Conservation (phyloP, 768 basidiomycete species). For the Suillus placidus region DNA sequence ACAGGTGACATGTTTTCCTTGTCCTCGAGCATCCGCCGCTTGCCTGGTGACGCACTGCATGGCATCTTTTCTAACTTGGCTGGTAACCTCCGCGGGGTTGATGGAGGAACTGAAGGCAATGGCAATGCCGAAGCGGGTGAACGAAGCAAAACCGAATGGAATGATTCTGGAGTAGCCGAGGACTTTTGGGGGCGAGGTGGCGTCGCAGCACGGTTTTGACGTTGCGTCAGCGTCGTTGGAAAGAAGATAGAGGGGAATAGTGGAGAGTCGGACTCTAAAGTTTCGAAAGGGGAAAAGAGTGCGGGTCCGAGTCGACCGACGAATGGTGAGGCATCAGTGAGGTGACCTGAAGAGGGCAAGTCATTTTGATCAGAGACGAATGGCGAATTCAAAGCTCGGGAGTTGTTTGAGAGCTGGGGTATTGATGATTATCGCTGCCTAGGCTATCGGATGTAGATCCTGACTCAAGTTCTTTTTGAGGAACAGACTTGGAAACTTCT, state of each 20-base stretch:
- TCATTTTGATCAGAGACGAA: slow-evolving; percentile 2
- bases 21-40: slow-evolving; percentile 41
- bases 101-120: slow-evolving; percentile 28
- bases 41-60: slow-evolving; percentile 37
- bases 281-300: slow-evolving; percentile 27
- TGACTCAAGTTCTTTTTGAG: slow-evolving; percentile 22
- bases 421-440: slow-evolving; percentile 13
- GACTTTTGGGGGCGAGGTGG: slow-evolving; percentile 43
- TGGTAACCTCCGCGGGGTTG: slow-evolving; percentile 37
- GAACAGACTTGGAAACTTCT: too few relatives aligned
- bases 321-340: slow-evolving; percentile 21
- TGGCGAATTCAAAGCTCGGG: slow-evolving; percentile 8
- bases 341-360: slow-evolving; percentile 2
- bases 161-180: slow-evolving; percentile 32
- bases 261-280: too few relatives aligned
- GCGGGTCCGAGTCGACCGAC: slow-evolving; percentile 33
- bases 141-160: slow-evolving; percentile 33
- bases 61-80: slow-evolving; percentile 15
- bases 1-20: slow-evolving; percentile 61
- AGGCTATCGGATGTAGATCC: slow-evolving; percentile 8
- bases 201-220: slow-evolving; percentile 27
- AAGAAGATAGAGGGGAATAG: slow-evolving; percentile 6
- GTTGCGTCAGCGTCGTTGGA: slow-evolving; percentile 35
- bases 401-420: slow-evolving; percentile 17
- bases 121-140: slow-evolving; percentile 30